A percentile compares a stretch with the other conserved stretches of the same genome.
Evolutionary conservation across 305 asterid genomes (phyloP).

Genomic region (Solanum hybrid): DNA sequence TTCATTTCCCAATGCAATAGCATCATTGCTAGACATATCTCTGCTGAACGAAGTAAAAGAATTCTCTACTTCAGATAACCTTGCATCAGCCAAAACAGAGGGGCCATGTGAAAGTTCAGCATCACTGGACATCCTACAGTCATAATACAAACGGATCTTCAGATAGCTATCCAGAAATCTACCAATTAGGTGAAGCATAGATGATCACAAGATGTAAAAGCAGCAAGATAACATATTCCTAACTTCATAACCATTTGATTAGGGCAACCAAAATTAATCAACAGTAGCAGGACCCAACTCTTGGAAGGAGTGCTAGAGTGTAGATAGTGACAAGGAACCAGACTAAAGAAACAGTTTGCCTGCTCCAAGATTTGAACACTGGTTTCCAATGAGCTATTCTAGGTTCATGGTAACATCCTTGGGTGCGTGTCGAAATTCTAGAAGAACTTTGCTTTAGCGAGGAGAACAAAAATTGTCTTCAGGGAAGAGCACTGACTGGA

Average conservation of each 20-base stretch:
- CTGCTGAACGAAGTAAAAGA: slow-evolving; percentile 17
- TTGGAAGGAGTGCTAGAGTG: background rate
- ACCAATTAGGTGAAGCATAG: background rate
- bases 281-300: background rate
- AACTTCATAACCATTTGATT: background rate
- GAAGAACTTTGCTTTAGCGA: background rate
- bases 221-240: background rate
- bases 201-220: background rate
- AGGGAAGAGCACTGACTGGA: background rate
- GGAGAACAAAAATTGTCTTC: background rate
- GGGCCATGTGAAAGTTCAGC: slow-evolving; percentile 14
- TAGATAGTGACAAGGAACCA: background rate
- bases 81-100: slow-evolving; percentile 25
- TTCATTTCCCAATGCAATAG: slow-evolving; percentile 21
- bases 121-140: background rate
- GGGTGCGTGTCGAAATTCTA: background rate
- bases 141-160: background rate
- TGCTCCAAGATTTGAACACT: background rate
- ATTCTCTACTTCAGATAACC: slow-evolving; percentile 23
- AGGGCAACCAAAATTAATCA: background rate
- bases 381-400: background rate
- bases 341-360: background rate
- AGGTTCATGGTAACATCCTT: background rate
- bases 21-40: slow-evolving; percentile 17
- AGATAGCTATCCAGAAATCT: background rate